These are phyloP conservation scores for Aschersonia sp. DNA, from an alignment of 2,329 filamentous ascomycete species.

Conservation along the genomic window DNA sequence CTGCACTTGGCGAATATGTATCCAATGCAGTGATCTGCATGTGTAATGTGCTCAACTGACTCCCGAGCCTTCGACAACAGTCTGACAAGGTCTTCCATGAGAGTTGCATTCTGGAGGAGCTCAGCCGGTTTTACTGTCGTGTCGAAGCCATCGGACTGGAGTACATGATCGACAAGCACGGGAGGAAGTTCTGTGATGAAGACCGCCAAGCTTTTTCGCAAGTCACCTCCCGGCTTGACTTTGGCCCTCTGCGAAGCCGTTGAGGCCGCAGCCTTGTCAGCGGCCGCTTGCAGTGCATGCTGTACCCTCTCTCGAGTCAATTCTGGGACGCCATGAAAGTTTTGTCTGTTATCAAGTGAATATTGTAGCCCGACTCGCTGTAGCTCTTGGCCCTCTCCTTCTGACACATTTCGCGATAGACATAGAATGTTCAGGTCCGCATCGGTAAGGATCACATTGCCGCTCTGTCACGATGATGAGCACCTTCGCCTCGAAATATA, in stretches of 20 bases:
- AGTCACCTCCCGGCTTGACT: slow-evolving; percentile 57
- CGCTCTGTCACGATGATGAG: slow-evolving; percentile 33
- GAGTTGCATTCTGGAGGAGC: slow-evolving; percentile 49
- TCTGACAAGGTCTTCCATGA: slow-evolving; percentile 51
- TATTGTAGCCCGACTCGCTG: slow-evolving; percentile 67
- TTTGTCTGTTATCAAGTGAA: slow-evolving; percentile 68
- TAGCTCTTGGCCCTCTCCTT: slow-evolving; percentile 72
- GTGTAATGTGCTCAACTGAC: slow-evolving; percentile 49
- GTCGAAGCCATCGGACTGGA: slow-evolving; percentile 58
- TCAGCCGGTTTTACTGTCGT: slow-evolving; percentile 49
- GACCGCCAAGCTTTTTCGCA: slow-evolving; percentile 67
- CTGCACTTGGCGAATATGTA: slow-evolving; percentile 73
- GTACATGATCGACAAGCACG: slow-evolving; percentile 72
- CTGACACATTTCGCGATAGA: slow-evolving; percentile 64
- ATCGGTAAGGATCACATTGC: slow-evolving; percentile 89
- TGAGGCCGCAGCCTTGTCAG: slow-evolving; percentile 39
- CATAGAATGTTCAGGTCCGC: slow-evolving; percentile 68
- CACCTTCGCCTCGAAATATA: neutral
- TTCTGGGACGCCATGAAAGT: slow-evolving; percentile 59
- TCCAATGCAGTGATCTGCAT: slow-evolving; percentile 51
- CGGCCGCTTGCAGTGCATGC: slow-evolving; percentile 51
- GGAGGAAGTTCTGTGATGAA: slow-evolving; percentile 84
- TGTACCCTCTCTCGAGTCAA: slow-evolving; percentile 61
- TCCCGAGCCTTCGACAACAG: slow-evolving; percentile 58
- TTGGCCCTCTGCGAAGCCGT: slow-evolving; percentile 46